These are phyloP conservation scores for Jaenimonas drosophilae DNA, from an alignment of 208 protist species.

Conservation along the genomic window DNA sequence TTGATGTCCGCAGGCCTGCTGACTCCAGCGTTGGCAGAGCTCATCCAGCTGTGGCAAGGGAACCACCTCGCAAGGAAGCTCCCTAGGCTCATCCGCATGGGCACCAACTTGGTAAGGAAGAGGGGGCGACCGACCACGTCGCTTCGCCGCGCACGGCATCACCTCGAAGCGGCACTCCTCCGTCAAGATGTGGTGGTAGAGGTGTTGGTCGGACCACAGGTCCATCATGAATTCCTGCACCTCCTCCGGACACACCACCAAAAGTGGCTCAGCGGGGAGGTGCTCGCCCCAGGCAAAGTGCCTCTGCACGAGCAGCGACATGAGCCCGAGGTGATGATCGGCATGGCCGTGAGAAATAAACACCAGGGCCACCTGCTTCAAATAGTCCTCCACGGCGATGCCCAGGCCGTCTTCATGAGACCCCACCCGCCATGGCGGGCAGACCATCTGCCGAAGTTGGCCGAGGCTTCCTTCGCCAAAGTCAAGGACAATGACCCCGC, in stretches of 20 bases:
- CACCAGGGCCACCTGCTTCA: slow-evolving; percentile 5
- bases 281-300: too few species aligned
- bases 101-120: background rate
- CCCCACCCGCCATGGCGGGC: too few species aligned
- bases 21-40: slow-evolving; percentile 2
- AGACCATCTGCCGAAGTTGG: slow-evolving; percentile 24
- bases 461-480: slow-evolving; percentile 77
- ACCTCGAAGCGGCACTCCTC: slow-evolving; percentile 59
- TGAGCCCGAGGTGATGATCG: slow-evolving; percentile 80
- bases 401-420: too few species aligned
- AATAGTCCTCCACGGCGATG: background rate
- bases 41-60: too few species aligned
- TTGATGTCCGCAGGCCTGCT: background rate
- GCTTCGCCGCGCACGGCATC: slow-evolving; percentile 13
- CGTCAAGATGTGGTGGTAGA: slow-evolving; percentile 33
- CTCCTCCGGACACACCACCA: slow-evolving; percentile 67
- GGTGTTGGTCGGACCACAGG: slow-evolving; percentile 22
- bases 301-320: slow-evolving; percentile 51
- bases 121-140: background rate
- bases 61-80: too few species aligned
- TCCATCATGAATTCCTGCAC: slow-evolving; percentile 56
- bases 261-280: slow-evolving; percentile 13
- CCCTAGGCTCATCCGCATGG: too few species aligned
- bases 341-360: slow-evolving; percentile 89
- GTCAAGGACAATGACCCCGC: slow-evolving; percentile 61